Base-by-base conservation (phyloP, 2,329 filamentous ascomycete species). In the Leptographium wingfieldii region DNA sequence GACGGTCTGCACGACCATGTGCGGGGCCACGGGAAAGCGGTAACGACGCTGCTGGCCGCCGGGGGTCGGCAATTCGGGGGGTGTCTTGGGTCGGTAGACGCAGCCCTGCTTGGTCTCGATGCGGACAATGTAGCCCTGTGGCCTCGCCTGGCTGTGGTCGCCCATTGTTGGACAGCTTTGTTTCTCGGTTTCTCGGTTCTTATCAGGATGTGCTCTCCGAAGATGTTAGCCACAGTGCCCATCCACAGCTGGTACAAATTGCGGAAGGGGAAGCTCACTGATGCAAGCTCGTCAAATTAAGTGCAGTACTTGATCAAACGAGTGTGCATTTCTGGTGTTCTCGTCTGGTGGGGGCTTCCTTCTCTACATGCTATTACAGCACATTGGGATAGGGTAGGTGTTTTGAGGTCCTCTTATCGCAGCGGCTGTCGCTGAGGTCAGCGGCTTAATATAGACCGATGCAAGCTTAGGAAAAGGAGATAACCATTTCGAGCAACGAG, bases 81-180 rank as follows among this genome's bases (percentile, higher is more conserved):
- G 11, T 22, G 54, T 56, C 33, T 43, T 56, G 22, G 54, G 54
- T 3, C 54, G 54, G n/a, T 56, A 56, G 38, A 56, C 38, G 10
- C 38, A 43, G 25, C 54, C 54, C 54, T 56, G 54, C 25, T 56
- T 56, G 16, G 54, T 56, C 25, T 56, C 54, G 33, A 56, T 56
- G 38, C 54, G 54, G 25, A 56, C 54, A 11, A 56, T 29, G 38
- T 56, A 56, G 38, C 54, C 54, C 5, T 35, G 31, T 7, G 31
- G 43, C 43, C 19, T 7, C 6, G 52, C 19, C 27, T 52, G 49
- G 43, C 43, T 6, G 49, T 27, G 49, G 49, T 31, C 14, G 14
- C 10, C 49, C 43, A 46, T 46, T 9, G 16, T n/a, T 46, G 19
- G 19, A 19, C 19, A 19, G 19, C 7, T 4, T 3, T n/a, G 22